Conservation (phyloP, 768 basidiomycete genomes). For the Pholiota microspora region DNA sequence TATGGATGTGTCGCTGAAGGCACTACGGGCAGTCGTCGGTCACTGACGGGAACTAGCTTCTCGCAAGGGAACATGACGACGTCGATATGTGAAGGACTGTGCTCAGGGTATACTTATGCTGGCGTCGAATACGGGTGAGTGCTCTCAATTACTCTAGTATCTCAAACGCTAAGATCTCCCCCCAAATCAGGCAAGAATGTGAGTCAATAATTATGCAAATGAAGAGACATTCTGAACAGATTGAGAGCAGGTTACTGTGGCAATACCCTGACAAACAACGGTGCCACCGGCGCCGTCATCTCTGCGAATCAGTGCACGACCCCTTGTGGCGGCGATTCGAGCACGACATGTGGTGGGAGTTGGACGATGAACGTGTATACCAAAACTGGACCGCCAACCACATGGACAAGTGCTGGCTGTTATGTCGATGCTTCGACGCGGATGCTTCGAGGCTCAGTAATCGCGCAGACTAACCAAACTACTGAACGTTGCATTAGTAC, state of each 20-base stretch:
- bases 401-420: slow-evolving; percentile 32
- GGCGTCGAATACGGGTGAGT: slow-evolving; percentile 32
- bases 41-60: slow-evolving; percentile 27
- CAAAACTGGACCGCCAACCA: slow-evolving; percentile 8
- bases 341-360: slow-evolving; percentile 30
- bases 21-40: slow-evolving; percentile 29
- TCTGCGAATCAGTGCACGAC: slow-evolving; percentile 18
- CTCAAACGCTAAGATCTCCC: not conserved
- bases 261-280: slow-evolving; percentile 27
- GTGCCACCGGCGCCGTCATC: slow-evolving; percentile 26
- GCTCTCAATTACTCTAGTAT: not conserved
- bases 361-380: slow-evolving; percentile 32
- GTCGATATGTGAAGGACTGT: slow-evolving; percentile 27
- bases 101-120: slow-evolving; percentile 28
- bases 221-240: not conserved
- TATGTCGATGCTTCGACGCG: slow-evolving; percentile 27
- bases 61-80: slow-evolving; percentile 29
- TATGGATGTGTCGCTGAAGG: slow-evolving; percentile 27
- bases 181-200: slow-evolving; percentile 2
- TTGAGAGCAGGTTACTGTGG: slow-evolving; percentile 15
- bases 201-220: no score
- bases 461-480: slow-evolving; percentile 26
- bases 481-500: slow-evolving; percentile 25
- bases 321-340: slow-evolving; percentile 23
- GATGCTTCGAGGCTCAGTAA: slow-evolving; percentile 25